phyloP scores from a whole-genome alignment of 345 rosid species.

The Eucalyptus guilfoylei region DNA sequence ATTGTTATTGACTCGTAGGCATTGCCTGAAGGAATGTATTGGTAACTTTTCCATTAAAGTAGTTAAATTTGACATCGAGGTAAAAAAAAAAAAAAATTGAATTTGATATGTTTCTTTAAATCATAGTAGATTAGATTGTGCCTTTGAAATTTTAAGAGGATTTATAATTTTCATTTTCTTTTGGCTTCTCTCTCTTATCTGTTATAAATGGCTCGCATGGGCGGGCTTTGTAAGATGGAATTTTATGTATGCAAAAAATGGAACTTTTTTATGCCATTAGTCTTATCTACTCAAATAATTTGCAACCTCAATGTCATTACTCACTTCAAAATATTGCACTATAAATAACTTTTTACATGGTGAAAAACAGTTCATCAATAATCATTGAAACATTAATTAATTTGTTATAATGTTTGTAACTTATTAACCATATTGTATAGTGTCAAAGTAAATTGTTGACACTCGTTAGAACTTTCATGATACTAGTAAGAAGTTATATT shows the following conservation, averaged over 20 bases:
- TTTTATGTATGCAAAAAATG: neutral
- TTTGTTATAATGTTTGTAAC: too few species aligned
- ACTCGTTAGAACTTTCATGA: neutral
- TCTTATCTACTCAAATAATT: neutral
- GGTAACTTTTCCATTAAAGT: neutral
- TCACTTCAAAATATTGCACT: neutral
- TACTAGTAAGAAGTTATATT: neutral
- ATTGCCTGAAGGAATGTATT: neutral
- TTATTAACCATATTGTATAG: neutral
- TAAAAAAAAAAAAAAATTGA: neutral
- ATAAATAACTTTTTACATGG: too few species aligned
- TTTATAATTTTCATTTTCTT: neutral
- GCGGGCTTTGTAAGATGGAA: neutral
- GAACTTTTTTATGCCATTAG: neutral
- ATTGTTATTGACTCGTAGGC: accelerated
- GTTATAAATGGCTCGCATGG: accelerated
- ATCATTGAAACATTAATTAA: neutral
- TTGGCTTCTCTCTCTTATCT: neutral
- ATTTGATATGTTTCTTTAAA: neutral
- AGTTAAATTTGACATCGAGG: neutral
- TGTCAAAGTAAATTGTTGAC: neutral
- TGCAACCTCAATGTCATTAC: neutral
- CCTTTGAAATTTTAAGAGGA: neutral
- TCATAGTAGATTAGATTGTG: neutral
- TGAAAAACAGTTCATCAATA: neutral